Evolutionary conservation across 148 eudicot genomes (phyloP), one percentile per base, ranked within the genome.

Genomic region (Vaccinium darrowii): DNA sequence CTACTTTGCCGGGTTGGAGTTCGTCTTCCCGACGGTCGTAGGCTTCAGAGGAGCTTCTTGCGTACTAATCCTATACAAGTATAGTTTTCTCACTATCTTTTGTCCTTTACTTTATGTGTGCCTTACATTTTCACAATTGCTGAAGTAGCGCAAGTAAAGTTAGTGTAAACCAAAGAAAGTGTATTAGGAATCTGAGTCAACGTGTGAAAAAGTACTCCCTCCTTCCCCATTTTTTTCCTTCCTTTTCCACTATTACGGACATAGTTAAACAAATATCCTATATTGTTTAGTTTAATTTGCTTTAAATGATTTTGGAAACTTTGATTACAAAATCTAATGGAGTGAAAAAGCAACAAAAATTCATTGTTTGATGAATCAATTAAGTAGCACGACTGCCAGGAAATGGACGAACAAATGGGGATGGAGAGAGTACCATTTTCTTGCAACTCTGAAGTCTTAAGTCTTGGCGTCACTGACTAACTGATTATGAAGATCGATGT

Each of bases 21-120:
- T 80, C 98, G 98, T 75, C 94, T 97, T 80, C 99, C 98, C 75
- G 98, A 97, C 86, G 99, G 99, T 30, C 96, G 97, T 65, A 91
- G 99, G 86, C 88, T 94, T 88, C 98, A 97, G 90, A 89, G 99
- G 84, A 97, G 86, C 87, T 97, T 97, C 83, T 88, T 92, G n/a
- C 98, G 91, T 39, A 80, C 87, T 77, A 98, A 94, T 84, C 92
- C 98, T 43, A 86, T 93, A 87, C 94, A 94, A 95, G 98, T 95
- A 86, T 52, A 78, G 15, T 84, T 88, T 67, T 52, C 36, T 30
- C 16, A 50, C 49, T 79, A 69, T 23, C 74, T 69, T 27, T 69
- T 69, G 18, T 27, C 39, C 14, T 69, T 69, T 14, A 69, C 43
- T 69, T 69, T 12, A 69, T 16, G 5, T 30, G 43, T 30, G 39